phyloP scores from a whole-genome alignment of 768 basidiomycete species.

The Cyclocybe aegerita region DNA sequence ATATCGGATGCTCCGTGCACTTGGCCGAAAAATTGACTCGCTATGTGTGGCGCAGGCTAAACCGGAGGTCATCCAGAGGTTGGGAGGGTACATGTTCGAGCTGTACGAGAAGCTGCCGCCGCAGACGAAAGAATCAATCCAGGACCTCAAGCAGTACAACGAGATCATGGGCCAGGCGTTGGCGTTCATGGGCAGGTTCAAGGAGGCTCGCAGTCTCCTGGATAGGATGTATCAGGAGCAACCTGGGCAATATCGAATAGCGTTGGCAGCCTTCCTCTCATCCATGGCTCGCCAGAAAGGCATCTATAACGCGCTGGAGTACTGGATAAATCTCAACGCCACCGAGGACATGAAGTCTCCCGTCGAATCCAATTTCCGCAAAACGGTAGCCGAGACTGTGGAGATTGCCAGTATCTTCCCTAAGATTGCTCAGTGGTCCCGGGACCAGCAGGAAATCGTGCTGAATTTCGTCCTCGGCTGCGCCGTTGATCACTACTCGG shows the following conservation, averaged over 20 bases:
- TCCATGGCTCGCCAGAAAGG: constrained; percentile 2
- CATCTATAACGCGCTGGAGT: constrained; percentile 5
- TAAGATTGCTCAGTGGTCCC: no score
- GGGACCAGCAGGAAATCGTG: no score
- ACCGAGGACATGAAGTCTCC: no score
- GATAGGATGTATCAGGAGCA: background rate
- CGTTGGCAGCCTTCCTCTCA: constrained; percentile 1
- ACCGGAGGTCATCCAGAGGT: constrained; percentile 5
- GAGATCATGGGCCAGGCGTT: constrained; percentile 6
- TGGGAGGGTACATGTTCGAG: constrained; percentile 9
- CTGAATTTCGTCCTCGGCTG: no score
- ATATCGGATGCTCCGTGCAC: no score
- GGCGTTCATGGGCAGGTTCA: constrained; percentile 4
- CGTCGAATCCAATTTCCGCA: no score
- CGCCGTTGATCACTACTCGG: no score
- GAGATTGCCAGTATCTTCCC: no score
- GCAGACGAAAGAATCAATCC: background rate
- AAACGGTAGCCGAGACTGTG: no score
- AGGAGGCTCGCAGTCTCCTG: constrained; percentile 3
- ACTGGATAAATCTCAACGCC: background rate
- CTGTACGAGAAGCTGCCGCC: constrained; percentile 8
- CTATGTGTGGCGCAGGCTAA: constrained; percentile 11
- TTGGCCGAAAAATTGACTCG: constrained; percentile 14
- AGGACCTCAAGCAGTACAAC: background rate
- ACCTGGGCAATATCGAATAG: background rate